These are phyloP conservation scores for Rhizopogon hawkerae DNA, from an alignment of 1,284 basidiomycete genomes.

Conservation along the genomic window DNA sequence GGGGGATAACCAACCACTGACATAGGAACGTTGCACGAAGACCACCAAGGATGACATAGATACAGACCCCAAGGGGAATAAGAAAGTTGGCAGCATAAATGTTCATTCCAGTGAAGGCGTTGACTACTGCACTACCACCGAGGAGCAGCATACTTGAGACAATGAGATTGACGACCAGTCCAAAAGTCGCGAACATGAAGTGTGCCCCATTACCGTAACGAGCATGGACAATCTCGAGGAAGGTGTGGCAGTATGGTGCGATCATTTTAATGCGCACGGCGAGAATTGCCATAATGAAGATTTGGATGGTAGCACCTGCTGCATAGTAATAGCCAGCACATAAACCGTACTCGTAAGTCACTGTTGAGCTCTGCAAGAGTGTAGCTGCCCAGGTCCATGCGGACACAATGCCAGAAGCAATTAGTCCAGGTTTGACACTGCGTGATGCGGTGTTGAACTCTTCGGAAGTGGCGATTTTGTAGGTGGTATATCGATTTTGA, in stretches of 20 bases:
- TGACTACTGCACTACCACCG: conserved; percentile 58
- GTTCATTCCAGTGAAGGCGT: conserved; percentile 46
- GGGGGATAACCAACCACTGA: conserved; percentile 17
- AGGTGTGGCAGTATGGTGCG: conserved; percentile 52
- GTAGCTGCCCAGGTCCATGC: conserved; percentile 31
- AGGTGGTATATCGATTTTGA: conserved; percentile 18
- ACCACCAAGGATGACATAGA: conserved; percentile 49
- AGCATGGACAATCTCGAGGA: conserved; percentile 66
- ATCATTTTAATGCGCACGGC: conserved; percentile 38
- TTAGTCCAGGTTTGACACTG: conserved; percentile 43
- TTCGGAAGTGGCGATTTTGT: conserved; percentile 25
- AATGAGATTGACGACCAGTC: conserved; percentile 52
- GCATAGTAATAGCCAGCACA: conserved; percentile 42
- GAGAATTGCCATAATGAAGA: conserved; percentile 37
- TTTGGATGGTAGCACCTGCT: conserved; percentile 43
- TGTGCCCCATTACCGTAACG: conserved; percentile 38
- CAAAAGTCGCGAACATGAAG: conserved; percentile 21
- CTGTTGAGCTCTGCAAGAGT: conserved; percentile 26
- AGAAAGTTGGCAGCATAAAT: conserved; percentile 58
- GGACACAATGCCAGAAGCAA: conserved; percentile 45
- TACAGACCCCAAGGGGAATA: conserved; percentile 46
- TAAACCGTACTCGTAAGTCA: conserved; percentile 31
- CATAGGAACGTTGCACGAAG: conserved; percentile 40
- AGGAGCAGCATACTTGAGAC: conserved; percentile 55
- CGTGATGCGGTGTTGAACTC: conserved; percentile 40